Evolutionary conservation across 129 eudicot species (phyloP), one percentile per base, ranked within the genome.

Genomic region (sunflower (Helianthus annuus)): DNA sequence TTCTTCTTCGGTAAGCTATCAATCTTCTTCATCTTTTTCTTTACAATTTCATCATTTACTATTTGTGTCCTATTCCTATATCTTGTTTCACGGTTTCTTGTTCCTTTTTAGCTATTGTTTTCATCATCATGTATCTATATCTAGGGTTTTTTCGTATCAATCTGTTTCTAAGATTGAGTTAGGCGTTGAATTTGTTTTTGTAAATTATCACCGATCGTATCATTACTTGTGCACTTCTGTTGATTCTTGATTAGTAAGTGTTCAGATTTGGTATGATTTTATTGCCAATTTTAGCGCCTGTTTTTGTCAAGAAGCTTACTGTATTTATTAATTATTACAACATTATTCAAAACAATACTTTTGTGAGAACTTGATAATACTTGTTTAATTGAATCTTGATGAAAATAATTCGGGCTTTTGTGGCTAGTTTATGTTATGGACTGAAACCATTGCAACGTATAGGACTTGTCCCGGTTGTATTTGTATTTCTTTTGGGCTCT

Each of bases 1-100:
- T 69, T 64, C 81, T 77, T 69, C 75, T 29, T 46, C 76, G 48
- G 81, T 77, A 77, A 77, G 81, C 64, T 59, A 6, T 55, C 29
- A 14, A 53, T 39, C 27, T 13, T 8, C n/a, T 19, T 19, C 6
- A 0, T 24, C 19, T 3, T 27, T 64, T 9, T 6, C 2, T 58
- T 54, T 24, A 4, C 13, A 5, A 22, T 39, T 64, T 27, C 36
- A 40, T 56, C 48, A 40, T 56, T 36, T 56, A 67, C 68, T 12
- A 76, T 57, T 51, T 8, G 19, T 63, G 80, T 76, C 68, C 34
- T 46, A 16, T 76, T 19, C 22, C 22, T 48, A 39, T 19, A 27
- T 40, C 15, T 40, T 19, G 0, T 40, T 13, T 15, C 11, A 9
- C 53, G 11, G 17, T 59, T 59, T 14, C 55, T 49, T 10, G 24